Conservation (phyloP, 2,329 filamentous ascomycete genomes). For the Elsinoe ampelina region DNA sequence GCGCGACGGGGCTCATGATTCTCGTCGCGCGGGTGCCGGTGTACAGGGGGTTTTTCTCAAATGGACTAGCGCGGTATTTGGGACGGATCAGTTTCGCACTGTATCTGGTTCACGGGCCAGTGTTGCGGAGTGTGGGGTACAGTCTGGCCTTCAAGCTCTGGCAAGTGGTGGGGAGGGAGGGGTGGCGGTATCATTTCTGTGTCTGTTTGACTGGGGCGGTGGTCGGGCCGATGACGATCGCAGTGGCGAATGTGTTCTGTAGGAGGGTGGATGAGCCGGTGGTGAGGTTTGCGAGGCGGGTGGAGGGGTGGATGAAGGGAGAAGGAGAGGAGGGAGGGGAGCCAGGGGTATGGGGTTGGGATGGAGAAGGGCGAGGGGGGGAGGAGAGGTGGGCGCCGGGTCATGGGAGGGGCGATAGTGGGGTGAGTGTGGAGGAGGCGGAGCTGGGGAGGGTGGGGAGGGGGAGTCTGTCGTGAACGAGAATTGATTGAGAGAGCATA, state of each 20-base stretch:
- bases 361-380: not conserved
- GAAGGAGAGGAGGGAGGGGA: not conserved
- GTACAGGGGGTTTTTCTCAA: slow-evolving; percentile 43
- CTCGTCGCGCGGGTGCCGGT: slow-evolving; percentile 38
- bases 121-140: slow-evolving; percentile 46
- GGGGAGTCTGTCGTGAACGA: not conserved
- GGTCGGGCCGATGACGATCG: slow-evolving; percentile 45
- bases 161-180: slow-evolving; percentile 40
- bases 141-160: slow-evolving; percentile 41
- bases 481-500: too few relatives aligned
- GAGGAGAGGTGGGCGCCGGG: not conserved
- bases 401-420: not conserved
- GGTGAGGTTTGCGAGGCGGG: slow-evolving; percentile 48
- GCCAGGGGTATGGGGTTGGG: not conserved
- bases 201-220: slow-evolving; percentile 40
- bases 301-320: slow-evolving; percentile 31
- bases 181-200: slow-evolving; percentile 38
- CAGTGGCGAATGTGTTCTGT: slow-evolving; percentile 49
- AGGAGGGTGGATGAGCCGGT: slow-evolving; percentile 46
- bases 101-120: slow-evolving; percentile 52
- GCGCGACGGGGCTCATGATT: slow-evolving; percentile 42
- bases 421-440: not conserved
- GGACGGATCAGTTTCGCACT: slow-evolving; percentile 51
- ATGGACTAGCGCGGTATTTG: slow-evolving; percentile 44
- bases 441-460: not conserved